Evolutionary conservation across 2,329 filamentous ascomycete genomes (phyloP), one percentile per base, ranked within the genome.

Genomic region (Ascochyta pisi): DNA sequence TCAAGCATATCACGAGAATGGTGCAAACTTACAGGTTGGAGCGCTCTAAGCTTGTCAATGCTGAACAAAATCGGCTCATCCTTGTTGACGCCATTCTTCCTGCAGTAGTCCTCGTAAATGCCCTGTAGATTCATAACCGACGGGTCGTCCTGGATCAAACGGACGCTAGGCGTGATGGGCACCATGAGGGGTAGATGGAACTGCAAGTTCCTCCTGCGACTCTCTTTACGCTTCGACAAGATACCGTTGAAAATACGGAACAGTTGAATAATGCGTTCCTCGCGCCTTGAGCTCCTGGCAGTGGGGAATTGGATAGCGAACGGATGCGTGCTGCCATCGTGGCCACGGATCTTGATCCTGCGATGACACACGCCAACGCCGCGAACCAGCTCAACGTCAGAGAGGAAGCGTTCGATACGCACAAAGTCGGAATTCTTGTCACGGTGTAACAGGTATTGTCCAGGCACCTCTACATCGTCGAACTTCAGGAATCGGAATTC

Each of bases 381-480:
- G 51, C 95, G 89, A 38, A 99, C 91, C 48, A 98, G 83, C 66
- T 99, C 94, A 19, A 99, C 92, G 63, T 95, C 91, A 9, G 96
- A 93, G 67, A 99, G 79, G 85, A 99, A 99, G 23, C 94, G 89
- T 75, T 99, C 96, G 63, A 99, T 98, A 41, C 93, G 89, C 63
- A 99, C 89, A 73, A 99, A 99, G 75, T 99, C 95, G 68, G 96
- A 92, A 75, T 99, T 99, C 84, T 98, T 99, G 70, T 99, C 96
- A 76, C 95, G 96, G 79, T 97, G 95, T 73, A 96, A 89, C 61
- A 97, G 81, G 75, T 99, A 99, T 74, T 99, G 95, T 0, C 95
- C 95, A 3, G 96, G 96, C 33, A 99, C 87, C 77, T 99, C 95
- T 12, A 99, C 94, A 68, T 99, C 96, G 70, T 99, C 95, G 65